Percentiles rank a stretch among this genome's conserved stretches.
Evolutionary conservation across 2,329 filamentous ascomycete species (phyloP).

Genomic region (Furcasterigmium sp.): DNA sequence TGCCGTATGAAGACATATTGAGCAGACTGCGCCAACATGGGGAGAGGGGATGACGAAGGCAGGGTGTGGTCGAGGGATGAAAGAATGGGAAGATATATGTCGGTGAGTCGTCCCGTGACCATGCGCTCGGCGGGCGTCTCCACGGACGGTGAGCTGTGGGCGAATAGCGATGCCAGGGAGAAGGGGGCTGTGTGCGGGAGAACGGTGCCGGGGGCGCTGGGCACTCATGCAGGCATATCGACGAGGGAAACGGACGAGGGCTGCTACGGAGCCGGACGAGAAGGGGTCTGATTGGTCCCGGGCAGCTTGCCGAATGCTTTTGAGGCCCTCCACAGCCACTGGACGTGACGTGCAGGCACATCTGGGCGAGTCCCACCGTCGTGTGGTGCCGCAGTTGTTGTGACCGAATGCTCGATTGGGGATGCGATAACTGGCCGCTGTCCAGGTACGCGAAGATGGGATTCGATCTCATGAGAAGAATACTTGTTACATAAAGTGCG

Average conservation of each 20-base stretch:
- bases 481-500: too few species aligned
- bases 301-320: conserved; percentile 3
- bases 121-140: neutral
- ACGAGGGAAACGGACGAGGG: neutral
- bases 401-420: too few species aligned
- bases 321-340: conserved; percentile 10
- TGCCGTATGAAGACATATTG: neutral
- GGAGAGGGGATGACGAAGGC: neutral
- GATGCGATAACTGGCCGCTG: too few species aligned
- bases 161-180: neutral
- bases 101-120: neutral
- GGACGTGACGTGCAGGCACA: too few species aligned
- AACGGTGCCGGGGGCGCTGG: conserved; percentile 7
- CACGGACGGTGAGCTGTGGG: too few species aligned
- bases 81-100: neutral
- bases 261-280: neutral
- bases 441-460: too few species aligned
- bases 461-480: too few species aligned
- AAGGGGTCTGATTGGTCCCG: neutral
- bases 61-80: neutral
- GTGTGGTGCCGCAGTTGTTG: neutral
- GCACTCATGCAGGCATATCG: conserved; percentile 12
- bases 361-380: neutral
- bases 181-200: neutral
- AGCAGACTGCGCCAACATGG: neutral